Percentiles rank a stretch among this genome's conserved stretches.
Conservation (phyloP, 805 yeast genomes). For the Nakazawaea wyomingensis region DNA sequence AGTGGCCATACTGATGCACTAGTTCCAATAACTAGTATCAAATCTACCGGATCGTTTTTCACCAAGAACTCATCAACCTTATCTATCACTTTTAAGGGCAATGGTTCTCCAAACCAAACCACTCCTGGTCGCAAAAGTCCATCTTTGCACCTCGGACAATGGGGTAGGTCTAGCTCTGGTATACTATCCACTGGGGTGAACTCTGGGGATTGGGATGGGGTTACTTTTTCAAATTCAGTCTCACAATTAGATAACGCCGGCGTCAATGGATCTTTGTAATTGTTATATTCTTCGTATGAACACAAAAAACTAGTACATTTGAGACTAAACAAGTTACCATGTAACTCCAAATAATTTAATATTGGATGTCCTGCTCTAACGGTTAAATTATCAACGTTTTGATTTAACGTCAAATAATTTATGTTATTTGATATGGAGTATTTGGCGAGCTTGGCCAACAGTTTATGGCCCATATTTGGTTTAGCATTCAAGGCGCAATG, state of each 20-base stretch:
- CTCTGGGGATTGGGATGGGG: slow-evolving; percentile 31
- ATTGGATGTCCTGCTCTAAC: slow-evolving; percentile 58
- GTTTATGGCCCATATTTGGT: slow-evolving; percentile 73
- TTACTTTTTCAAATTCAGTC: slow-evolving; percentile 25
- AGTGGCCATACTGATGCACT: slow-evolving; percentile 90
- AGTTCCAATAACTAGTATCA: slow-evolving; percentile 80
- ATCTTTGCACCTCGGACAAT: slow-evolving; percentile 68
- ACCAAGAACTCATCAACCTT: slow-evolving; percentile 68
- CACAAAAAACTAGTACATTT: slow-evolving; percentile 76
- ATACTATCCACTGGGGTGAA: slow-evolving; percentile 45
- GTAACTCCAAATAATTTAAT: slow-evolving; percentile 57
- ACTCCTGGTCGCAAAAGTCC: slow-evolving; percentile 81
- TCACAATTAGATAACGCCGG: slow-evolving; percentile 41
- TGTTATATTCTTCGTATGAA: slow-evolving; percentile 48
- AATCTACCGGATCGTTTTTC: slow-evolving; percentile 48
- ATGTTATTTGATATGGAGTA: slow-evolving; percentile 17
- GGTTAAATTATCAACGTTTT: slow-evolving; percentile 77
- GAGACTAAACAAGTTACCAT: slow-evolving; percentile 72
- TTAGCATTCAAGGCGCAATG: slow-evolving; percentile 55
- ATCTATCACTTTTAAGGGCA: slow-evolving; percentile 60
- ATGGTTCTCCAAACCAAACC: slow-evolving; percentile 91
- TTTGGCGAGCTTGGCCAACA: slow-evolving; percentile 58
- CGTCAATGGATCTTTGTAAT: slow-evolving; percentile 55
- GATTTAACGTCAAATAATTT: slow-evolving; percentile 65
- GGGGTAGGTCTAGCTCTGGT: slow-evolving; percentile 52